phyloP scores from a whole-genome alignment of 2,329 filamentous ascomycete genomes.

The Clonostachys sp. region DNA sequence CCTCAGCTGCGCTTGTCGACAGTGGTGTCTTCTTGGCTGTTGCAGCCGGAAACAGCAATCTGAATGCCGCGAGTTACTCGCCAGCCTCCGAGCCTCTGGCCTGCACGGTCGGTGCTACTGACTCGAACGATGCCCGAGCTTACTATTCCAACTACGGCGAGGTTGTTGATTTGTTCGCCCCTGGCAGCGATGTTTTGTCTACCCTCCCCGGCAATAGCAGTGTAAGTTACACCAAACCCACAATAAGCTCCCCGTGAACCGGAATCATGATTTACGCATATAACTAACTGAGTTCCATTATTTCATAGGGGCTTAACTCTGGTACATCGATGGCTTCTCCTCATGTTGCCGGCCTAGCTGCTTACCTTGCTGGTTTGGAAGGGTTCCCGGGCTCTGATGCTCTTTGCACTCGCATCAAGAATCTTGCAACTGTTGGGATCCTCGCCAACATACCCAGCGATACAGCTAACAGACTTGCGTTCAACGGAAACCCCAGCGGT shows the following conservation, averaged over 20 bases:
- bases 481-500: constrained; percentile 36
- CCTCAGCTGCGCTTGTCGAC: constrained; percentile 34
- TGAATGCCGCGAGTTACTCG: constrained; percentile 35
- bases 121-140: constrained; percentile 26
- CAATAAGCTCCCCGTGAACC: too few species aligned
- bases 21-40: constrained; percentile 46
- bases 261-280: too few species aligned
- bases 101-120: constrained; percentile 45
- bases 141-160: constrained; percentile 45
- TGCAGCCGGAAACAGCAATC: constrained; percentile 47
- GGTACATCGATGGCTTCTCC: constrained; percentile 36
- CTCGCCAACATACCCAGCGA: constrained; percentile 31
- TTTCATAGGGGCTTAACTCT: constrained; percentile 23
- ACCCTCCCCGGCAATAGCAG: constrained; percentile 35
- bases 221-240: constrained; percentile 18
- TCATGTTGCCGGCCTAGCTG: constrained; percentile 31
- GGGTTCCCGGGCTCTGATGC: constrained; percentile 31
- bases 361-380: constrained; percentile 39
- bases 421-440: constrained; percentile 31
- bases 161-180: constrained; percentile 43
- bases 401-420: constrained; percentile 40
- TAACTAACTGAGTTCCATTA: too few species aligned
- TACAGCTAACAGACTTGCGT: constrained; percentile 48
- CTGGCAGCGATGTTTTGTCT: constrained; percentile 36
- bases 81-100: constrained; percentile 37